phyloP scores from a whole-genome alignment of 352 stramenopile species.

The Globisporangium paddicum region DNA sequence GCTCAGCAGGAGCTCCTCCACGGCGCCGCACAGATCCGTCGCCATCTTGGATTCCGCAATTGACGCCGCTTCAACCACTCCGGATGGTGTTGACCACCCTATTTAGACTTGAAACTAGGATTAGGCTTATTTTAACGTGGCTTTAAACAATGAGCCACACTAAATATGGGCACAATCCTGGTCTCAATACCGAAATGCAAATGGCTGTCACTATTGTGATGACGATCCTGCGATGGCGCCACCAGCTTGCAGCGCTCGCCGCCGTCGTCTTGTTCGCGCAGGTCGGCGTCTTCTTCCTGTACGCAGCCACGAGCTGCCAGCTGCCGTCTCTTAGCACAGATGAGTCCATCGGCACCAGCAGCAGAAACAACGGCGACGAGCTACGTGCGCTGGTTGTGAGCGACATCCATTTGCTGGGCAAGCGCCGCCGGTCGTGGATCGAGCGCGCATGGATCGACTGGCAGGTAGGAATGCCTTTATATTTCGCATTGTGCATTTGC shows the following conservation, averaged over 20 bases:
- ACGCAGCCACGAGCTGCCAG: slow-evolving; percentile 28
- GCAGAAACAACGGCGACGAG: not conserved
- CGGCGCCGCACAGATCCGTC: slow-evolving; percentile 7
- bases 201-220: too few species aligned
- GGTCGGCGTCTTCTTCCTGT: slow-evolving; percentile 57
- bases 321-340: not conserved
- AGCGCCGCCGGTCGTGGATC: slow-evolving; percentile 44
- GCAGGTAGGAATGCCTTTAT: slow-evolving; percentile 26
- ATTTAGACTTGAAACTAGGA: too few species aligned
- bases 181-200: too few species aligned
- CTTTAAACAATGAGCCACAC: too few species aligned
- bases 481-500: not conserved
- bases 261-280: slow-evolving; percentile 34
- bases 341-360: not conserved
- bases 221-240: not conserved
- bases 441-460: slow-evolving; percentile 73
- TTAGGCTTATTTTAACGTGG: too few species aligned
- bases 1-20: slow-evolving; percentile 46
- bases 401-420: slow-evolving; percentile 74
- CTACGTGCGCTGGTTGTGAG: slow-evolving; percentile 54
- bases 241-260: slow-evolving; percentile 19
- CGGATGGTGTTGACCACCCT: not conserved
- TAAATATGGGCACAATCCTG: too few species aligned
- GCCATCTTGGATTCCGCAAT: not conserved
- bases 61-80: not conserved